A percentile compares a stretch with the other conserved stretches of the same genome.
phyloP scores from a whole-genome alignment of 257 asterid genomes.

The Solanum ahanhuiri region DNA sequence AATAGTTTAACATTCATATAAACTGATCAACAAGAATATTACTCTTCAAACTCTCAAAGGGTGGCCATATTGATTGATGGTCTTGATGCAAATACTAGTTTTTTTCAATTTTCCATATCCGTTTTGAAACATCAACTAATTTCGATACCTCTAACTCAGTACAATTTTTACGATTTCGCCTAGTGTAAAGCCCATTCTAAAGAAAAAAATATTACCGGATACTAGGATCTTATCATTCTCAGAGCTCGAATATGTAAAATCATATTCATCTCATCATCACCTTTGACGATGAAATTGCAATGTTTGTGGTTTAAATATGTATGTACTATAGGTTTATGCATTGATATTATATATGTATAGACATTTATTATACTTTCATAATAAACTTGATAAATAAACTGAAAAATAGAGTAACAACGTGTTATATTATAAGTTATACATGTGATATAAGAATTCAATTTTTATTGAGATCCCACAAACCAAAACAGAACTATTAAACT shows the following conservation, averaged over 20 bases:
- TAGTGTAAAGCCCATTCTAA: neutral
- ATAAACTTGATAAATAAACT: too few relatives aligned
- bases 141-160: too few relatives aligned
- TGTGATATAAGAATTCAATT: too few relatives aligned
- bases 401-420: too few relatives aligned
- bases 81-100: too few relatives aligned
- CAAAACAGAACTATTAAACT: too few relatives aligned
- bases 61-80: neutral
- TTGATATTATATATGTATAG: too few relatives aligned
- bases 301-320: neutral
- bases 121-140: neutral
- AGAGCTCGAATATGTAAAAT: neutral
- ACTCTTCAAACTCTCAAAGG: neutral
- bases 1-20: neutral
- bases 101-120: fast-evolving
- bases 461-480: too few relatives aligned
- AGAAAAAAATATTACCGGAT: fast-evolving
- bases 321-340: neutral
- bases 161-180: too few relatives aligned
- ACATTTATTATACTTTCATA: too few relatives aligned
- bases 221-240: neutral
- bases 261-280: neutral
- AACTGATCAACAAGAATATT: neutral
- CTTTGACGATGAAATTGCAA: too few relatives aligned
- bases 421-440: too few relatives aligned